Percentiles rank a stretch among this genome's conserved stretches.
Evolutionary conservation across 2,329 filamentous ascomycete genomes (phyloP).

Genomic region (Sarocladium oryzae): DNA sequence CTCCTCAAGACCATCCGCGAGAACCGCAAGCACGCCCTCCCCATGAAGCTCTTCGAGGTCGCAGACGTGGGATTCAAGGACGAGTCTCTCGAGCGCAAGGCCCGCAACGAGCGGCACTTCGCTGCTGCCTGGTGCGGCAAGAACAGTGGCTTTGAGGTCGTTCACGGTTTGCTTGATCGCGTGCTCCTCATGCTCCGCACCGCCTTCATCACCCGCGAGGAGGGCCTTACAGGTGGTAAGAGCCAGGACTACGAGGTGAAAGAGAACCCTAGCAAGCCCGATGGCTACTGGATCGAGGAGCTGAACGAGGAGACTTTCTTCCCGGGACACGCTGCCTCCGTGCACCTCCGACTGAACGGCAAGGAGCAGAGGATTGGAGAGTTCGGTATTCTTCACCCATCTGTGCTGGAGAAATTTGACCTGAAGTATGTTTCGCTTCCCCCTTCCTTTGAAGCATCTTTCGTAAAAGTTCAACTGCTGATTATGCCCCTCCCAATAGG

Average conservation of each 20-base stretch:
- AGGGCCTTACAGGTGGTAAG: conserved; percentile 48
- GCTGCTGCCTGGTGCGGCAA: conserved; percentile 95
- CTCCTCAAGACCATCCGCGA: conserved; percentile 90
- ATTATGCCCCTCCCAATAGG: conserved; percentile 33
- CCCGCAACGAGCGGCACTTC: conserved; percentile 89
- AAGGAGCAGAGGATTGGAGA: conserved; percentile 75
- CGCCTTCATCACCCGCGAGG: conserved; percentile 70
- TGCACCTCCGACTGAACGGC: conserved; percentile 68
- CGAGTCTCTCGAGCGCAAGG: conserved; percentile 70
- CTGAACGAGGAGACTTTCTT: conserved; percentile 90
- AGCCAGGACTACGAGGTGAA: conserved; percentile 46
- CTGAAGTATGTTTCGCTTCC: conserved; percentile 52
- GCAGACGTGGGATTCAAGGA: conserved; percentile 93
- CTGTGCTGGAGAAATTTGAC: conserved; percentile 88
- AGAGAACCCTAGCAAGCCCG: conserved; percentile 49
- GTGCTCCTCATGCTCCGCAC: conserved; percentile 87
- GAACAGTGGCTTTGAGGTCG: conserved; percentile 87
- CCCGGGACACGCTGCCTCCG: conserved; percentile 77
- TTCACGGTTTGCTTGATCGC: conserved; percentile 89
- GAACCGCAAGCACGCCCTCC: conserved; percentile 82
- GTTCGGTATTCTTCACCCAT: conserved; percentile 91
- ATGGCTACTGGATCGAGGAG: conserved; percentile 93
- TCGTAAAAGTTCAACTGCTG: conserved; percentile 12
- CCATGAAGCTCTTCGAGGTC: conserved; percentile 89
- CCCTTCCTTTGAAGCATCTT: background rate